Percentiles rank a stretch among this genome's conserved stretches.
These are phyloP conservation scores for Rhododendron mucronatum DNA, from an alignment of 148 eudicot species.

Conservation along the genomic window DNA sequence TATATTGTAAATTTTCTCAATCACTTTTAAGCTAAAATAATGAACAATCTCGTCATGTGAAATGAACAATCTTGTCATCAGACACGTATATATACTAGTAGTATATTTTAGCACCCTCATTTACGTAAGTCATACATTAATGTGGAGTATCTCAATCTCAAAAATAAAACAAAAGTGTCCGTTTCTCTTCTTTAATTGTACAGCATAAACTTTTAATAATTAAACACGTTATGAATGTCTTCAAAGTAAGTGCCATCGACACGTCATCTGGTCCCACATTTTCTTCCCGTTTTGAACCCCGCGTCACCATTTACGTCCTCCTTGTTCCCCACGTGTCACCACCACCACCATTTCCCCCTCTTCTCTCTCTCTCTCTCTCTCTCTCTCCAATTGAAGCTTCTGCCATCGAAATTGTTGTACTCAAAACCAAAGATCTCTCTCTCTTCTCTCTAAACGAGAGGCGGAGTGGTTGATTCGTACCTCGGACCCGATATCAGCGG, in stretches of 20 bases:
- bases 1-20: too few species aligned
- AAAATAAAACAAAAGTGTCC: background rate
- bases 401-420: background rate
- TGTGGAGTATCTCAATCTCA: too few species aligned
- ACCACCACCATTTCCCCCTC: background rate
- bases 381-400: background rate
- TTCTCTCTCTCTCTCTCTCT: background rate
- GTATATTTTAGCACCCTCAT: too few species aligned
- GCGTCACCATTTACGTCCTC: background rate
- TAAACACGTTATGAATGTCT: background rate
- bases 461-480: background rate
- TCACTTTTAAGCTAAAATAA: too few species aligned
- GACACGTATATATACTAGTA: too few species aligned
- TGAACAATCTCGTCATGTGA: too few species aligned
- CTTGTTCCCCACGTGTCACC: background rate
- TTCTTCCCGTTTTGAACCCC: background rate
- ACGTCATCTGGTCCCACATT: background rate
- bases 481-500: background rate
- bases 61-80: too few species aligned
- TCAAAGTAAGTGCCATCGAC: background rate
- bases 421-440: background rate
- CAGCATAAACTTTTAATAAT: background rate
- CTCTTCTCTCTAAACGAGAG: background rate
- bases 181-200: background rate
- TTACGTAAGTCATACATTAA: too few species aligned